Evolutionary conservation across 129 eudicot species (phyloP).

Genomic region (Chrysanthemum seticuspe): DNA sequence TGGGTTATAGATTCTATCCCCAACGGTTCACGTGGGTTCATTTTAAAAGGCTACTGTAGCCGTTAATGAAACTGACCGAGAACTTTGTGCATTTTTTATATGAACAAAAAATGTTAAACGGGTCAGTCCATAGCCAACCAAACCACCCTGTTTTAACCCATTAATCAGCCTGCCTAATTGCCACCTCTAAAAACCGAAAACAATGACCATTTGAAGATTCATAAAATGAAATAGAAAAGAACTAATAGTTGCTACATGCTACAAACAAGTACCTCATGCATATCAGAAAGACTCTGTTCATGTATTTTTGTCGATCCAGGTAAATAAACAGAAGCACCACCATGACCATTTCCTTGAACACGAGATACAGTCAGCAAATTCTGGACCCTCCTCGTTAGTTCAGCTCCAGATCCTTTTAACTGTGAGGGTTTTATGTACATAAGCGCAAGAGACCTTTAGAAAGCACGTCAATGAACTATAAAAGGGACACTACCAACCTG

Average conservation of each 20-base stretch:
- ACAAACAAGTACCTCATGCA: constrained; percentile 76
- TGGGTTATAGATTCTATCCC: background rate
- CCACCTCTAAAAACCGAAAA: background rate
- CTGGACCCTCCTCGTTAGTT: constrained; percentile 92
- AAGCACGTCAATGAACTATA: constrained; percentile 14
- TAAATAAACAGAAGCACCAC: constrained; percentile 61
- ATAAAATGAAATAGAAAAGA: background rate
- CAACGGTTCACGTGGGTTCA: background rate
- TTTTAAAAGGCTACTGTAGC: constrained; percentile 4
- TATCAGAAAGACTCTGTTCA: constrained; percentile 81
- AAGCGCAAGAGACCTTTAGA: background rate
- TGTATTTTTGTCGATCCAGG: constrained; percentile 94
- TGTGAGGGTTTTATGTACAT: constrained; percentile 42
- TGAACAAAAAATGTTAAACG: background rate
- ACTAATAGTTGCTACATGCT: background rate
- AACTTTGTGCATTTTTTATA: no score
- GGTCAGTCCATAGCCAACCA: constrained; percentile 3
- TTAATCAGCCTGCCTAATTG: background rate
- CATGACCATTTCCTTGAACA: constrained; percentile 74
- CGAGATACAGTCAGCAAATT: constrained; percentile 80
- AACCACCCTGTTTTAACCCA: background rate
- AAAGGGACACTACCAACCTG: constrained; percentile 51
- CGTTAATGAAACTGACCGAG: background rate
- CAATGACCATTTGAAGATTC: background rate
- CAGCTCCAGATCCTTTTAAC: constrained; percentile 97